Evolutionary conservation across 176 grass and related monocot species (phyloP).

Genomic region (Paspalum vaginatum): DNA sequence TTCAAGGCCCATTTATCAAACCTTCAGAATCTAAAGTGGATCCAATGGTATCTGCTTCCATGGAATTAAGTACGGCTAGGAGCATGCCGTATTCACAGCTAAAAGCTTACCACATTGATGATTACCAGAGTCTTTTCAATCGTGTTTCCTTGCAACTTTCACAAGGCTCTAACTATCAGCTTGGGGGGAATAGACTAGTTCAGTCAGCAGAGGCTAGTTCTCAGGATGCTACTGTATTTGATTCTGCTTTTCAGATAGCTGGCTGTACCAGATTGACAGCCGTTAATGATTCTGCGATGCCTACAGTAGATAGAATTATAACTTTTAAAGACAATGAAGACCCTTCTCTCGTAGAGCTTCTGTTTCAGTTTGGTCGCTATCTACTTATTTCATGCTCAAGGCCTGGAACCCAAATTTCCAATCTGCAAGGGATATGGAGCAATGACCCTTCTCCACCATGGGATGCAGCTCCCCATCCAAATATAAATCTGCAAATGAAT

Average conservation of each 20-base stretch:
- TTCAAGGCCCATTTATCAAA: constrained; percentile 70
- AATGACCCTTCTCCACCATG: constrained; percentile 68
- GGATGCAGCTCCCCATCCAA: constrained; percentile 75
- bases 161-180: constrained; percentile 38
- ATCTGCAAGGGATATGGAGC: constrained; percentile 96
- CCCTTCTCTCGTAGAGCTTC: constrained; percentile 79
- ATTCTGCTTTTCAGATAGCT: constrained; percentile 22
- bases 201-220: constrained; percentile 25
- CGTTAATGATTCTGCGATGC: constrained; percentile 40
- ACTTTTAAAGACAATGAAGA: constrained; percentile 87
- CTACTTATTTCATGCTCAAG: constrained; percentile 90
- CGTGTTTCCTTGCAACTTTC: constrained; percentile 81
- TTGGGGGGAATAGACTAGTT: constrained; percentile 22
- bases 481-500: constrained; percentile 84
- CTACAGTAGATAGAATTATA: constrained; percentile 72
- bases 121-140: constrained; percentile 89
- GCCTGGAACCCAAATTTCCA: constrained; percentile 79
- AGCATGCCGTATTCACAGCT: constrained; percentile 74
- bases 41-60: constrained; percentile 46
- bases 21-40: constrained; percentile 76
- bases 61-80: constrained; percentile 54
- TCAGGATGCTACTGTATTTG: constrained; percentile 23
- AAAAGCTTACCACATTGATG: constrained; percentile 67
- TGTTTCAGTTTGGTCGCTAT: constrained; percentile 93
- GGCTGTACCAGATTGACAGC: constrained; percentile 1